Conservation (phyloP, 257 asterid genomes). For the Ligustrum vulgare region DNA sequence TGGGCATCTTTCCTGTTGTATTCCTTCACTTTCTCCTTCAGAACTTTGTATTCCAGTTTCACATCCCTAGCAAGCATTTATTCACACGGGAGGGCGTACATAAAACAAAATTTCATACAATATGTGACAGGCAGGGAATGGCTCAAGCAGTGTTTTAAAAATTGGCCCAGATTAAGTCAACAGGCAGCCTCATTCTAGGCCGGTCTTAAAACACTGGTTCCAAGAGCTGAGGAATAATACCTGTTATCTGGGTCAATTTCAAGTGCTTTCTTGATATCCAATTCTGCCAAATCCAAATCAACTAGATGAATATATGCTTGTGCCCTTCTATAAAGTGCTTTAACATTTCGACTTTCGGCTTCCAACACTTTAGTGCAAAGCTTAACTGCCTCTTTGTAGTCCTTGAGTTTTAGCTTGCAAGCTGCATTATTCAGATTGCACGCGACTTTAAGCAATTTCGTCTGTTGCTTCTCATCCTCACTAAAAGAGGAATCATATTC, state of each 20-base stretch:
- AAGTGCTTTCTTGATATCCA: slow-evolving; percentile 60
- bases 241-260: slow-evolving; percentile 65
- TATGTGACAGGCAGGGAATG: not conserved
- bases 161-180: not conserved
- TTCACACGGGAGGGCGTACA: not conserved
- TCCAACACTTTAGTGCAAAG: slow-evolving; percentile 55
- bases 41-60: slow-evolving; percentile 48
- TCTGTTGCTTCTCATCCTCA: slow-evolving; percentile 56
- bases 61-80: slow-evolving; percentile 48
- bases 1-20: slow-evolving; percentile 55
- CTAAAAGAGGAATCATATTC: slow-evolving; percentile 47
- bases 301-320: slow-evolving; percentile 56
- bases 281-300: slow-evolving; percentile 59
- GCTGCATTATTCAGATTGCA: slow-evolving; percentile 68
- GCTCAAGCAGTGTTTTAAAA: not conserved
- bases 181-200: not conserved
- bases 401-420: slow-evolving; percentile 61
- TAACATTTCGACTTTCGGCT: slow-evolving; percentile 42
- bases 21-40: slow-evolving; percentile 56
- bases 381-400: slow-evolving; percentile 49
- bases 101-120: not conserved
- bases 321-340: slow-evolving; percentile 67
- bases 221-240: slow-evolving; percentile 18
- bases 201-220: not conserved
- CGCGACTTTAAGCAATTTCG: slow-evolving; percentile 36